Percentiles rank a stretch among this genome's conserved stretches.
These are phyloP conservation scores for Nymphaea thermarum DNA, from an alignment of 164 flowering plant species.

Conservation along the genomic window DNA sequence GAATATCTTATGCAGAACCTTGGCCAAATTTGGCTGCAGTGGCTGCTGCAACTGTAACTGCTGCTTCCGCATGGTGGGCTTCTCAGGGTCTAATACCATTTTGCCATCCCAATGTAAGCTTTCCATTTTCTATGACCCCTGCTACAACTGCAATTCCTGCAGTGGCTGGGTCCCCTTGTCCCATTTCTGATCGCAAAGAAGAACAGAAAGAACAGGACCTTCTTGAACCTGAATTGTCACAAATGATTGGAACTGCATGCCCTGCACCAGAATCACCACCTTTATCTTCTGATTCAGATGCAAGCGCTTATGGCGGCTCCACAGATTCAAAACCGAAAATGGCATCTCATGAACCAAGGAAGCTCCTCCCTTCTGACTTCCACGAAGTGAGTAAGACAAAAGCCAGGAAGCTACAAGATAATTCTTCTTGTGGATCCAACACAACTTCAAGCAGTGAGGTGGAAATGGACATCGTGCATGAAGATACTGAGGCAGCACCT, in stretches of 20 bases:
- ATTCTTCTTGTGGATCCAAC: conserved; percentile 94
- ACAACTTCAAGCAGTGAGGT: conserved; percentile 81
- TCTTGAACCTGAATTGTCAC: conserved; percentile 26
- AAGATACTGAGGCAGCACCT: conserved; percentile 28
- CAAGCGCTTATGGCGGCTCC: conserved; percentile 24
- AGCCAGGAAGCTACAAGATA: conserved; percentile 52
- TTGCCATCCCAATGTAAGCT: conserved; percentile 41
- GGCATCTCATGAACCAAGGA: conserved; percentile 20
- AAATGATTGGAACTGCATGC: conserved; percentile 31
- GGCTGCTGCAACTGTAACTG: conserved; percentile 86
- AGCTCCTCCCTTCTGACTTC: conserved; percentile 7
- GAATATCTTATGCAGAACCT: not conserved
- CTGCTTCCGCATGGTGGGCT: conserved; percentile 99
- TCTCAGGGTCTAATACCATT: conserved; percentile 73
- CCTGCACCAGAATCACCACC: conserved; percentile 35
- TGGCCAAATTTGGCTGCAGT: conserved; percentile 57
- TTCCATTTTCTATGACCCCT: conserved; percentile 27
- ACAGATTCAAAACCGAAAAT: conserved; percentile 12
- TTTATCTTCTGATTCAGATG: conserved; percentile 50
- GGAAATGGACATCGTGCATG: conserved; percentile 51
- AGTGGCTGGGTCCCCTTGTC: conserved; percentile 14
- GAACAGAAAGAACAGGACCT: conserved; percentile 13
- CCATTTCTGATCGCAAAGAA: conserved; percentile 16
- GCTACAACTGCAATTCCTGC: conserved; percentile 26
- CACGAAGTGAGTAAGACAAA: conserved; percentile 35